These are phyloP conservation scores for Trichoderma asperelloides DNA, from an alignment of 495 filamentous ascomycete genomes.

Conservation along the genomic window DNA sequence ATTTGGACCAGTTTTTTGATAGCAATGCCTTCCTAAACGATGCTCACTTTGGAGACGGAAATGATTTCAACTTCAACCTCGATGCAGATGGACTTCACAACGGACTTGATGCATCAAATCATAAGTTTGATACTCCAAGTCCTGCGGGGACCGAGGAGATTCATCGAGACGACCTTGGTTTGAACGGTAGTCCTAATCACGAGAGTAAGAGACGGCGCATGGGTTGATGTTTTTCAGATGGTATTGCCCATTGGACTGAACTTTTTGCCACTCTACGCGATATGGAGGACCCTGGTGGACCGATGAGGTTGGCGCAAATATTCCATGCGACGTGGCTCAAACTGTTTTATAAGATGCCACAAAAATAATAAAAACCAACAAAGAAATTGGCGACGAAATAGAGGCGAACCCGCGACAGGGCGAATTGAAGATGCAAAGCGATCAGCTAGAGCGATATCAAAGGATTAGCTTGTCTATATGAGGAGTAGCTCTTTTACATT, in stretches of 20 bases:
- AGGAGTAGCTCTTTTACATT: too few species aligned
- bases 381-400: too few species aligned
- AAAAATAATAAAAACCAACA: too few species aligned
- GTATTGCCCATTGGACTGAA: not conserved
- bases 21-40: slow-evolving; percentile 46
- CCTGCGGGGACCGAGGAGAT: slow-evolving; percentile 41
- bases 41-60: slow-evolving; percentile 14
- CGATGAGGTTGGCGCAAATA: too few species aligned
- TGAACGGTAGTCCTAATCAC: slow-evolving; percentile 28
- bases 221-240: slow-evolving; percentile 4
- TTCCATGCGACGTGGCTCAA: not conserved
- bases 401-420: too few species aligned
- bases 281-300: too few species aligned
- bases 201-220: slow-evolving; percentile 32
- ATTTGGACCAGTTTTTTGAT: slow-evolving; percentile 64
- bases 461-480: too few species aligned
- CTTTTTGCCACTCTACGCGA: not conserved
- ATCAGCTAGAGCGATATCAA: too few species aligned
- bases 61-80: slow-evolving; percentile 34
- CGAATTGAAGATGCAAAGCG: too few species aligned
- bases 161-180: slow-evolving; percentile 20
- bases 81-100: slow-evolving; percentile 12
- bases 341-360: too few species aligned
- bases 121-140: slow-evolving; percentile 30
- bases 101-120: slow-evolving; percentile 20